These are phyloP conservation scores for Cutaneotrichosporon cavernicola DNA, from an alignment of 1,284 basidiomycete genomes.

Conservation along the genomic window DNA sequence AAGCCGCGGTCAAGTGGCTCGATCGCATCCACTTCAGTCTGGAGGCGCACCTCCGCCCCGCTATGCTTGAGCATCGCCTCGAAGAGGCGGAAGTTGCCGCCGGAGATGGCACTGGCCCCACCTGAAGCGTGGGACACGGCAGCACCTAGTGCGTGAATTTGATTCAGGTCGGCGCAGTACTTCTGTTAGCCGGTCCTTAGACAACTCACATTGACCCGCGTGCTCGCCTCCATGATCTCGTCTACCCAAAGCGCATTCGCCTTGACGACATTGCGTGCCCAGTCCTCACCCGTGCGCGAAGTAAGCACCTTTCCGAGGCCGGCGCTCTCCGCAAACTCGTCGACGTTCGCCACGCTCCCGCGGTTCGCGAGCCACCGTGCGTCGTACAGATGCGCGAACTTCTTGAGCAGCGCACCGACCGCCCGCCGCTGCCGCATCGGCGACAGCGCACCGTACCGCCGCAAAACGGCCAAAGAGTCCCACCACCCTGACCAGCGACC, in stretches of 20 bases:
- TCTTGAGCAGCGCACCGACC: slow-evolving; percentile 32
- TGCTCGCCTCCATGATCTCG: slow-evolving; percentile 80
- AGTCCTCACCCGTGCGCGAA: slow-evolving; percentile 62
- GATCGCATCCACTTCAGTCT: slow-evolving; percentile 60
- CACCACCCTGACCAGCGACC: slow-evolving; percentile 59
- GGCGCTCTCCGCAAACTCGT: slow-evolving; percentile 39
- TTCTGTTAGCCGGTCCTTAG: slow-evolving; percentile 20
- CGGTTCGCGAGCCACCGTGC: slow-evolving; percentile 34
- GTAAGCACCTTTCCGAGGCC: slow-evolving; percentile 53
- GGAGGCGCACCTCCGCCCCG: slow-evolving; percentile 66
- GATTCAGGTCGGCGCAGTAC: slow-evolving; percentile 63
- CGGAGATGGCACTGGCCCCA: slow-evolving; percentile 66
- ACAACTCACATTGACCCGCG: slow-evolving; percentile 72
- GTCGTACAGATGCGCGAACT: slow-evolving; percentile 44
- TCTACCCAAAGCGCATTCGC: slow-evolving; percentile 63
- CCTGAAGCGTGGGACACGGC: slow-evolving; percentile 69
- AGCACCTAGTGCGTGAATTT: slow-evolving; percentile 79
- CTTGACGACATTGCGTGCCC: slow-evolving; percentile 60
- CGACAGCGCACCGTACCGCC: slow-evolving; percentile 76
- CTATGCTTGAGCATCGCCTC: slow-evolving; percentile 72
- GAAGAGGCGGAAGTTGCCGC: slow-evolving; percentile 86
- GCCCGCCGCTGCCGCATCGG: slow-evolving; percentile 60
- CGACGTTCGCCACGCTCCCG: slow-evolving; percentile 35
- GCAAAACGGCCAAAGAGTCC: slow-evolving; percentile 68
- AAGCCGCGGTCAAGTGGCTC: slow-evolving; percentile 12